Conservation (phyloP, 768 basidiomycete species). For the Macrolepiota dolichaula region DNA sequence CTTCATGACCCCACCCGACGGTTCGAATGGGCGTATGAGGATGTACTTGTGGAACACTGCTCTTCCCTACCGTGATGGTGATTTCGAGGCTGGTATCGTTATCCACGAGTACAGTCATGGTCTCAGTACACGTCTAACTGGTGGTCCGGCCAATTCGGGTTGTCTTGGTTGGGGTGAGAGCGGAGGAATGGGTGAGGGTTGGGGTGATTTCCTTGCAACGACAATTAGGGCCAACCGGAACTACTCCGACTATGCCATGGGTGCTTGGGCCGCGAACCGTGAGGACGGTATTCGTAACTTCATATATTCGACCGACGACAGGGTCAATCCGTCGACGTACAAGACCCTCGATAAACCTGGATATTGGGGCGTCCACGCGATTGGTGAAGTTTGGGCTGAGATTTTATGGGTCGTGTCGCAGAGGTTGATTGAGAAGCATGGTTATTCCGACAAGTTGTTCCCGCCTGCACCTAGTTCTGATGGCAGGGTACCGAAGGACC, state of each 20-base stretch:
- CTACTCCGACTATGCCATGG: slow-evolving; percentile 87
- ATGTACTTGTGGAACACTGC: slow-evolving; percentile 98
- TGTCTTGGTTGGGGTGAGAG: slow-evolving; percentile 96
- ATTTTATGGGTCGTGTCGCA: slow-evolving; percentile 82
- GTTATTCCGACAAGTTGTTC: slow-evolving; percentile 75
- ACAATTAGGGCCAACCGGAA: slow-evolving; percentile 71
- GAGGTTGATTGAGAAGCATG: slow-evolving; percentile 75
- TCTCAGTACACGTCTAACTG: slow-evolving; percentile 89
- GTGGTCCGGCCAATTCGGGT: slow-evolving; percentile 88
- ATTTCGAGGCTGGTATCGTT: slow-evolving; percentile 95
- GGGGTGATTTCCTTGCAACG: slow-evolving; percentile 93
- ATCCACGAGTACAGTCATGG: slow-evolving; percentile 91
- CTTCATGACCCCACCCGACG: slow-evolving; percentile 85
- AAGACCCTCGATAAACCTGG: slow-evolving; percentile 92
- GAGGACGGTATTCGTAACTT: slow-evolving; percentile 82
- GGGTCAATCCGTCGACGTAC: slow-evolving; percentile 88
- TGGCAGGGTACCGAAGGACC: slow-evolving; percentile 65
- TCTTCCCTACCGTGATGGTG: slow-evolving; percentile 89
- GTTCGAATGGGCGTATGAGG: slow-evolving; percentile 86
- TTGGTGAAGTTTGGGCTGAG: slow-evolving; percentile 96
- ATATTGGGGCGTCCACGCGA: slow-evolving; percentile 91
- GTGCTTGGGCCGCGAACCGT: slow-evolving; percentile 89
- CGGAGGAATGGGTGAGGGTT: slow-evolving; percentile 98
- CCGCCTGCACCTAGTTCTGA: slow-evolving; percentile 68
- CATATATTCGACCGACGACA: slow-evolving; percentile 72